Evolutionary conservation across 2,329 filamentous ascomycete genomes (phyloP).

Genomic region (Aspergillus sp.): DNA sequence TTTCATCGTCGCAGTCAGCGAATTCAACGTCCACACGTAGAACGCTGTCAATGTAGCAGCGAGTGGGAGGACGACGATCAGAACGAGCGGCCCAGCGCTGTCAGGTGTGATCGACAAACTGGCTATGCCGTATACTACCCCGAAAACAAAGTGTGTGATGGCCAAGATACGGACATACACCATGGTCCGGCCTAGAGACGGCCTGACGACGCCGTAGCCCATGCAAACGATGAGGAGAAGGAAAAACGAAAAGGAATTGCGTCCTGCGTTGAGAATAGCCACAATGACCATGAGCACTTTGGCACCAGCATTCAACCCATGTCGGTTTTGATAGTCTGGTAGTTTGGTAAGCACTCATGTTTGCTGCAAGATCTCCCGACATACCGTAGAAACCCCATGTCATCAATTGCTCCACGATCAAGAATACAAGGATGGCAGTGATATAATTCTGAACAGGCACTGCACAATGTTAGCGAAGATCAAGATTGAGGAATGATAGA

Average conservation of each 20-base stretch:
- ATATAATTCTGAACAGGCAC: constrained; percentile 98
- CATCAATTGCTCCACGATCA: constrained; percentile 93
- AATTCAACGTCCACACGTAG: constrained; percentile 98
- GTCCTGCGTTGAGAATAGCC: constrained; percentile 82
- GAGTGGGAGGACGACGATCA: constrained; percentile 86
- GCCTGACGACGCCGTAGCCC: constrained; percentile 98
- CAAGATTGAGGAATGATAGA: background rate
- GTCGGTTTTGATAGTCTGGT: constrained; percentile 78
- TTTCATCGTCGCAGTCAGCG: constrained; percentile 87
- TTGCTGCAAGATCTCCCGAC: constrained; percentile 10
- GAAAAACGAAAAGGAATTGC: constrained; percentile 98
- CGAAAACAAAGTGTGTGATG: constrained; percentile 87
- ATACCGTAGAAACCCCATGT: constrained; percentile 95
- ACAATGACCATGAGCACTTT: constrained; percentile 85
- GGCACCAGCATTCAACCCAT: constrained; percentile 72
- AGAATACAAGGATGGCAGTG: constrained; percentile 87
- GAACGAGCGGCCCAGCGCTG: constrained; percentile 75
- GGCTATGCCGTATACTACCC: constrained; percentile 82
- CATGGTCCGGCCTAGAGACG: constrained; percentile 85
- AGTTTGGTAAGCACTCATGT: constrained; percentile 23
- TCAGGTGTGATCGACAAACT: constrained; percentile 85
- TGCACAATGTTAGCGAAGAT: constrained; percentile 33
- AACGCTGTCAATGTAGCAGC: constrained; percentile 90
- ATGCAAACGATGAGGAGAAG: constrained; percentile 95
- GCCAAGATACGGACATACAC: constrained; percentile 85